A percentile compares a stretch with the other conserved stretches of the same genome.
Conservation (phyloP, 1,284 basidiomycete species). For the Agroathelia rolfsii region DNA sequence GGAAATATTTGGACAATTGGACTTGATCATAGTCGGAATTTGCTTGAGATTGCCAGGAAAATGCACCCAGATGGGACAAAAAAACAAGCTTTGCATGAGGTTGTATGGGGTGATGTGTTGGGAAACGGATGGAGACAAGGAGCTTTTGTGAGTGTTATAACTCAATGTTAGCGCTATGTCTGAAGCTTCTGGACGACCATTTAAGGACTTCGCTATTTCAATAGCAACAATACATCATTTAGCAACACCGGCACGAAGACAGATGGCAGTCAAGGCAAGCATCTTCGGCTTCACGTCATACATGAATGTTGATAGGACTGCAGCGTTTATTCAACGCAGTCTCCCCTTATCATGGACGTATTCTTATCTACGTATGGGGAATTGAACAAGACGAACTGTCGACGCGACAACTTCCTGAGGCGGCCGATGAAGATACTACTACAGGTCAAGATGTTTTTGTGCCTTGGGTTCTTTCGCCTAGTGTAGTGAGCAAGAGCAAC, state of each 20-base stretch:
- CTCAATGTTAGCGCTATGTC: too few species aligned
- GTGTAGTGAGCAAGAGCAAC: too few species aligned
- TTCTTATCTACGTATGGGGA: slow-evolving; percentile 98
- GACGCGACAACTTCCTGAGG: slow-evolving; percentile 52
- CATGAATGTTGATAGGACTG: slow-evolving; percentile 10
- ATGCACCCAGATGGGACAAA: slow-evolving; percentile 31
- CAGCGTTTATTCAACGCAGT: slow-evolving; percentile 52
- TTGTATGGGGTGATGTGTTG: slow-evolving; percentile 66
- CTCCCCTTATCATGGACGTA: slow-evolving; percentile 56
- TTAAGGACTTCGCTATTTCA: slow-evolving; percentile 87
- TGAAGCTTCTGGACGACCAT: background rate
- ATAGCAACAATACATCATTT: slow-evolving; percentile 95
- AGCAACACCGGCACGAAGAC: slow-evolving; percentile 65
- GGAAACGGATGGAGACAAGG: slow-evolving; percentile 61
- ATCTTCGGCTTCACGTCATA: slow-evolving; percentile 8
- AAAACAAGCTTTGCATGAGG: slow-evolving; percentile 42
- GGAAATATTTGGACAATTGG: slow-evolving; percentile 67
- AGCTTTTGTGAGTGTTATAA: slow-evolving; percentile 66
- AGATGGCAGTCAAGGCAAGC: slow-evolving; percentile 61
- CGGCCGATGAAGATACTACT: slow-evolving; percentile 6
- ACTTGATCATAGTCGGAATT: slow-evolving; percentile 69
- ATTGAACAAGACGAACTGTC: slow-evolving; percentile 84
- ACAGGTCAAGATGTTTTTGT: slow-evolving; percentile 64
- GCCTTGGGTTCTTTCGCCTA: slow-evolving; percentile 55
- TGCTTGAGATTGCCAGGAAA: slow-evolving; percentile 65